phyloP scores from a whole-genome alignment of 2,329 filamentous ascomycete species.

The Colletotrichum chrysophilum region DNA sequence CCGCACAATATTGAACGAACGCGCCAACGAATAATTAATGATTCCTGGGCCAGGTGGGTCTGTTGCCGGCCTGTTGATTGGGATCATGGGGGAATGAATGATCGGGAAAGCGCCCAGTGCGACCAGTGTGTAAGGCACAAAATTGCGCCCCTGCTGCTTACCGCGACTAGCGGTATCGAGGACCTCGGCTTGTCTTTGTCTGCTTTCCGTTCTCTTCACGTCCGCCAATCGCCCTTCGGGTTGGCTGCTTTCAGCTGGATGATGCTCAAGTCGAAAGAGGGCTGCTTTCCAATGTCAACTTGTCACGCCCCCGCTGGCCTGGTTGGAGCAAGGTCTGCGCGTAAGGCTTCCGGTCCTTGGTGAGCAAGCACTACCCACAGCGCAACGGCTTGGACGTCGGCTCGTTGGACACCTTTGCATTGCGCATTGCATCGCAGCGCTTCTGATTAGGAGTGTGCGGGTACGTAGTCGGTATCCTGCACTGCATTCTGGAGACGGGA shows the following conservation, averaged over 20 bases:
- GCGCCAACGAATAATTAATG: constrained; percentile 13
- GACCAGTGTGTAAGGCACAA: constrained; percentile 7
- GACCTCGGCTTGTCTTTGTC: constrained; percentile 13
- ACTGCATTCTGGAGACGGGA: background rate
- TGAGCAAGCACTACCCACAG: constrained; percentile 4
- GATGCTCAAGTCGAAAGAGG: background rate
- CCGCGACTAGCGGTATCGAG: constrained; percentile 11
- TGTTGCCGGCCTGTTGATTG: background rate
- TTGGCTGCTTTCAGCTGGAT: constrained; percentile 8
- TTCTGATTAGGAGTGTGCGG: background rate
- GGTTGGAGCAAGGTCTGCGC: background rate
- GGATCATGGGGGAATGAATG: constrained; percentile 18
- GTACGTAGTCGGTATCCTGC: background rate
- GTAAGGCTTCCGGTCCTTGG: constrained; percentile 12
- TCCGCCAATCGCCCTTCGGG: background rate
- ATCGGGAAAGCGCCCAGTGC: constrained; percentile 30
- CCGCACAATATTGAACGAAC: constrained; percentile 4
- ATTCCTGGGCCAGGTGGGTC: constrained; percentile 15
- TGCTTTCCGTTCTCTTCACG: background rate
- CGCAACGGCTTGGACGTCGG: background rate
- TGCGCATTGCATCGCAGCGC: background rate
- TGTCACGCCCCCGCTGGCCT: background rate
- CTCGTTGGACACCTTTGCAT: background rate
- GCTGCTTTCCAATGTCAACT: background rate
- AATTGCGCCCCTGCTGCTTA: background rate